Evolutionary conservation across 2,329 filamentous ascomycete genomes (phyloP), one percentile per base, ranked within the genome.

Genomic region (Arthrobotrys entomopaga): DNA sequence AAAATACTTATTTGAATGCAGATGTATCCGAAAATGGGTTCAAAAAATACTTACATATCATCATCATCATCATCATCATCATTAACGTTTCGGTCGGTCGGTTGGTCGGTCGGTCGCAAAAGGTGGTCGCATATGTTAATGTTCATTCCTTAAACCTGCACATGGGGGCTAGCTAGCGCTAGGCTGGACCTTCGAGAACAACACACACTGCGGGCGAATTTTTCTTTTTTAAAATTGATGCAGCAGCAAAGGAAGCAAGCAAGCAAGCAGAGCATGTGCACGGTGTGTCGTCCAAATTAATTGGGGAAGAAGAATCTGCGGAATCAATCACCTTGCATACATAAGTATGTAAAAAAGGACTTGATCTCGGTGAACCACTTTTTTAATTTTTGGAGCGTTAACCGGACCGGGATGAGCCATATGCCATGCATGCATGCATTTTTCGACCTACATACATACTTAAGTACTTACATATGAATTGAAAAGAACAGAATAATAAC

Each of bases 111-210:
- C 29, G 7, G 5, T 34, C 29, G 29, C 29, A 34, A n/a, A n/a
- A 34, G 29, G 29, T 34, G 29, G 29, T 34, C 29, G 29, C 29
- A 34, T 34, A 34, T 34, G 29, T 34, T 34, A 7, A 34, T 34
- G 29, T 34, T 34, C 29, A 34, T 34, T 34, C 49, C 29, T 34
- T n/a, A n/a, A 34, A 34, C 29, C 2, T 34, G 29, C 29, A 34
- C 29, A 34, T 34, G 29, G 26, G 52, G 50, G n/a, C n/a, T n/a
- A n/a, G n/a, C n/a, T n/a, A n/a, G n/a, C n/a, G n/a, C n/a, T n/a
- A n/a, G n/a, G n/a, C n/a, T n/a, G n/a, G n/a, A n/a, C 63, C 70
- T 74, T 74, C 70, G 70, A 74, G 70, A 74, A 74, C 70, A 74
- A 67, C 70, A 74, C 56, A 74, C 29, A 34, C 29, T 34, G 67